Evolutionary conservation across 768 basidiomycete species (phyloP).

Genomic region (Fomitopsis serialis): DNA sequence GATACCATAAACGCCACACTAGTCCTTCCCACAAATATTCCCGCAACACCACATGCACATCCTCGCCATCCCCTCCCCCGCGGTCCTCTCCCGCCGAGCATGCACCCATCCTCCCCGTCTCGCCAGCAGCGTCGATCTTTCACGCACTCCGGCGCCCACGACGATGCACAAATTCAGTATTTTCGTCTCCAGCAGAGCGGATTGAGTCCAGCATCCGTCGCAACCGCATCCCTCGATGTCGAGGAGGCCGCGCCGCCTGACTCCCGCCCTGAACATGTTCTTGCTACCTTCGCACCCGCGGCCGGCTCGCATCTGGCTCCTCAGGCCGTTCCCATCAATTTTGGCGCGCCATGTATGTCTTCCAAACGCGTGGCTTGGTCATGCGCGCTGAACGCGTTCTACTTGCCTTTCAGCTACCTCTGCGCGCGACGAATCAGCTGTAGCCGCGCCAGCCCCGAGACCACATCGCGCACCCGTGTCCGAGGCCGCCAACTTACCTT

Average conservation of each 20-base stretch:
- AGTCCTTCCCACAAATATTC: too few species aligned
- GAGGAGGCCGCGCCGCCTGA: neutral
- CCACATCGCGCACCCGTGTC: too few species aligned
- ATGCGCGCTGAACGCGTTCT: too few species aligned
- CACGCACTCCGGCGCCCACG: neutral
- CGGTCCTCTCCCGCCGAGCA: neutral
- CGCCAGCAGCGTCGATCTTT: neutral
- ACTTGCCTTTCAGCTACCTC: too few species aligned
- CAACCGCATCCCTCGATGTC: neutral
- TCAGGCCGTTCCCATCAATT: neutral
- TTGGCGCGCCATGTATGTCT: neutral
- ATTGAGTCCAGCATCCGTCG: neutral
- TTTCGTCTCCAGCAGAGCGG: neutral
- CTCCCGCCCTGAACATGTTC: neutral
- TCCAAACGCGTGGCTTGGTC: neutral
- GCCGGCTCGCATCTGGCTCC: neutral
- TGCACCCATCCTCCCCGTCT: constrained; percentile 1
- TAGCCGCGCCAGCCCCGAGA: too few species aligned
- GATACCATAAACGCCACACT: too few species aligned
- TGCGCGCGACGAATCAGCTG: too few species aligned
- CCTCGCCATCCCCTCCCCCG: constrained; percentile 5
- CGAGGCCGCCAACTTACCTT: neutral
- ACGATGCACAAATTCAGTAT: neutral
- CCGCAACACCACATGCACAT: too few species aligned
- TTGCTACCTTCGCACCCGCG: neutral